These are phyloP conservation scores for Fusarium equiseti DNA, from an alignment of 2,329 filamentous ascomycete species.

Conservation along the genomic window DNA sequence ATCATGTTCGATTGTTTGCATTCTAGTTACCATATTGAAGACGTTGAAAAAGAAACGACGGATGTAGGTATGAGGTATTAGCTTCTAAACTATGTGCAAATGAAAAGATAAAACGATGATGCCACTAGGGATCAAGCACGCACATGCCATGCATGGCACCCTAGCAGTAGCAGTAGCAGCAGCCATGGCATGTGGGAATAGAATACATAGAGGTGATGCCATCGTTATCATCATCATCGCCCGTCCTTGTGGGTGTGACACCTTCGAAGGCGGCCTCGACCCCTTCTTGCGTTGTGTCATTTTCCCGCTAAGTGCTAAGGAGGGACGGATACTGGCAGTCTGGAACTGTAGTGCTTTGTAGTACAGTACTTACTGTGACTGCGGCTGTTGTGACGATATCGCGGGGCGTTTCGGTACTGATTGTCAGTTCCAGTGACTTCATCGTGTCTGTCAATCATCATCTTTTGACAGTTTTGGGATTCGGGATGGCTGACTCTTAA, in stretches of 20 bases:
- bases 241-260: constrained; percentile 23
- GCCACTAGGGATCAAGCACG: constrained; percentile 22
- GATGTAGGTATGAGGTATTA: constrained; percentile 25
- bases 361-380: neutral
- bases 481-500: neutral
- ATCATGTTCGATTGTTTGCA: constrained; percentile 11
- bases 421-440: constrained; percentile 32
- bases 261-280: constrained; percentile 14
- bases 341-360: constrained; percentile 20
- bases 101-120: constrained; percentile 30
- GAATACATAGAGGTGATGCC: constrained; percentile 29
- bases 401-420: constrained; percentile 24
- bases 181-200: constrained; percentile 19
- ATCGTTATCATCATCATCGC: constrained; percentile 30
- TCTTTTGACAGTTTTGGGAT: neutral
- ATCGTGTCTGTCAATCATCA: constrained; percentile 22
- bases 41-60: constrained; percentile 15
- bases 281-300: constrained; percentile 8
- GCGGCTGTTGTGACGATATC: constrained; percentile 26
- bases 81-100: constrained; percentile 9
- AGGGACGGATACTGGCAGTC: constrained; percentile 13
- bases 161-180: constrained; percentile 1
- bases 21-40: neutral
- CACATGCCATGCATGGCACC: constrained; percentile 27
- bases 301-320: neutral